phyloP scores from a whole-genome alignment of 2,329 filamentous ascomycete genomes.

The Neopestalotiopsis clavispora region DNA sequence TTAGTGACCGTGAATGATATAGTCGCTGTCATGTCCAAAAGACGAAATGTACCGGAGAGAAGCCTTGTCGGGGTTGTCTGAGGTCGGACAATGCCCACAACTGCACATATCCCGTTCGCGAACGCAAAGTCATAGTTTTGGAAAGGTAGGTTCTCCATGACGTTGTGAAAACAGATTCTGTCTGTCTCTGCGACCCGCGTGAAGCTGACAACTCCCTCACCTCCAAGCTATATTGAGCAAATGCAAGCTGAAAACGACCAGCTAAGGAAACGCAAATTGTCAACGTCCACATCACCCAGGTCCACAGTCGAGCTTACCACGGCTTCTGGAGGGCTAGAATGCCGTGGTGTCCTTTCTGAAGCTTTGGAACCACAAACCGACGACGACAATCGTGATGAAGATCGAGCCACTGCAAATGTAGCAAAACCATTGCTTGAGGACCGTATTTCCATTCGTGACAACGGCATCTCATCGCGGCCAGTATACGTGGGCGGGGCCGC shows the following conservation, averaged over 20 bases:
- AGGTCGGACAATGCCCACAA: constrained; percentile 21
- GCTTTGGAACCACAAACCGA: not conserved
- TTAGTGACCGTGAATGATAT: not conserved
- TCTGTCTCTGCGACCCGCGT: not conserved
- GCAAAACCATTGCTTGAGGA: constrained; percentile 25
- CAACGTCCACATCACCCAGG: constrained; percentile 3
- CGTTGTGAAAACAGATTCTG: not conserved
- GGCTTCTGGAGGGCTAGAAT: not conserved
- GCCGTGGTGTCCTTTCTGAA: not conserved
- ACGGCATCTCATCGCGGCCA: constrained; percentile 19
- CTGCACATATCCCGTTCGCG: constrained; percentile 24
- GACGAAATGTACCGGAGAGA: constrained; percentile 26
- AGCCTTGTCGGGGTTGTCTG: constrained; percentile 24
- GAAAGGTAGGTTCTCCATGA: constrained; percentile 21
- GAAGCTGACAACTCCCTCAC: not conserved
- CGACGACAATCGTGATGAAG: constrained; percentile 17
- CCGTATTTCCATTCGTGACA: constrained; percentile 21
- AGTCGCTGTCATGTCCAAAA: constrained; percentile 29
- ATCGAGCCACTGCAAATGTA: constrained; percentile 20
- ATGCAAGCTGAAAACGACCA: constrained; percentile 24
- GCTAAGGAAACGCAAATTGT: constrained; percentile 18
- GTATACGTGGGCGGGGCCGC: constrained; percentile 26
- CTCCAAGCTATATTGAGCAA: constrained; percentile 23
- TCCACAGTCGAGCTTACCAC: not conserved
- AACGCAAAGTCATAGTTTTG: constrained; percentile 25